Evolutionary conservation across 768 basidiomycete genomes (phyloP), one percentile per base, ranked within the genome.

Genomic region (Panellus pusillus): DNA sequence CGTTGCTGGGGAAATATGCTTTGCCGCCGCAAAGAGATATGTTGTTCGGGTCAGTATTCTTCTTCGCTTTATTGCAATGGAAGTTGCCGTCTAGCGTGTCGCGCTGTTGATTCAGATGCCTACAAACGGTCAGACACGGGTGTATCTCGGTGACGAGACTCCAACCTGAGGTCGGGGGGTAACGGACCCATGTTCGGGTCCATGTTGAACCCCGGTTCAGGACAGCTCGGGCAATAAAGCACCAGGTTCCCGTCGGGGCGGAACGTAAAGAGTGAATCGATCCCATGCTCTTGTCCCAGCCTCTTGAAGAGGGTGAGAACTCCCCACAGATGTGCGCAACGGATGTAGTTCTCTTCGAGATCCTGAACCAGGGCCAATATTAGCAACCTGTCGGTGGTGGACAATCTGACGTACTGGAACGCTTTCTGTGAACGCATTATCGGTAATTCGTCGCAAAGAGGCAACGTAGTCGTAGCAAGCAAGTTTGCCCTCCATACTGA

Each of bases 201-300:
- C 54, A 49, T 49, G 18, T 55, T 55, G 54, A 55, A 55, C 2
- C 54, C 54, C 0, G 54, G 41, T 17, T 55, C 54, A 1, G 47
- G 54, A n/a, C 54, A 55, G 9, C 11, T 17, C 9, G 54, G 54
- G 18, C 54, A 55, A 6, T 32, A 44, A 1, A 55, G 5, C n/a
- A 35, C 19, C 3, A 19, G 0, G 31, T 45, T 55, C 3, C 43
- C 37, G 9, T 2, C 3, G 0, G 54, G 47, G 3, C 54, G 47
- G 17, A 44, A 14, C 1, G 19, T 9, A 1, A 55, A 27, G 1
- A 49, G 4, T 2, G 3, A 1, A 15, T 35, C 43, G 5, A 55
- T 49, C 3, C 44, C 43, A 12, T 50, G 47, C 1, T 5, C 28
- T 8, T 39, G 37, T 0, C 52, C 52, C 18, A 43, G 7, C 3